Percentiles rank a stretch among this genome's conserved stretches.
Evolutionary conservation across 768 basidiomycete genomes (phyloP).

Genomic region (Hygrophorus pudorinus): DNA sequence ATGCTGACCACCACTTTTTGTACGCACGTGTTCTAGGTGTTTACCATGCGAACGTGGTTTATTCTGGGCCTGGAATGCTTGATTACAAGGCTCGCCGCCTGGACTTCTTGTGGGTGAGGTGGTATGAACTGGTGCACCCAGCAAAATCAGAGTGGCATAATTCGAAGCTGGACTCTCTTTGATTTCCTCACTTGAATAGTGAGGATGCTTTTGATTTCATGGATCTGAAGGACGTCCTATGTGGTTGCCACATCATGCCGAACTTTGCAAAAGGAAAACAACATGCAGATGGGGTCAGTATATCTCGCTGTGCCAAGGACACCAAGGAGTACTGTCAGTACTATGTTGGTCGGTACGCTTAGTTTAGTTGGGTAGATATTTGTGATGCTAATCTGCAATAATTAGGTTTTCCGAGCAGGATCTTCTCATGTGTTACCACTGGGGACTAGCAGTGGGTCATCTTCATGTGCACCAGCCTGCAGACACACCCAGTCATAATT

Average conservation of each 20-base stretch:
- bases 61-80: conserved; percentile 6
- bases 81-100: background rate
- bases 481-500: too few relatives aligned
- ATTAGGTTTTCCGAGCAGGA: conserved; percentile 17
- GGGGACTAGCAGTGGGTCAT: conserved; percentile 4
- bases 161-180: background rate
- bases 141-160: background rate
- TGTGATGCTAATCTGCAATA: background rate
- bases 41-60: conserved; percentile 12
- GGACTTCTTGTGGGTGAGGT: conserved; percentile 13
- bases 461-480: background rate
- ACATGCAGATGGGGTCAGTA: conserved; percentile 7
- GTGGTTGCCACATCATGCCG: conserved; percentile 12
- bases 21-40: too few relatives aligned
- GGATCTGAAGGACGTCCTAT: conserved; percentile 10
- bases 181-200: conserved; percentile 7
- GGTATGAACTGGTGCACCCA: conserved; percentile 1
- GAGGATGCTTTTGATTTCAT: conserved; percentile 14
- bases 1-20: too few relatives aligned
- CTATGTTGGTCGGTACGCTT: conserved; percentile 26
- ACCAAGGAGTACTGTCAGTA: conserved; percentile 19
- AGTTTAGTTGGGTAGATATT: background rate
- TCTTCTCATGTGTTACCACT: conserved; percentile 17
- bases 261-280: conserved; percentile 7
- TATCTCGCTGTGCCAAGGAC: background rate